Evolutionary conservation across 2,329 filamentous ascomycete genomes (phyloP).

Genomic region (Rhinocladiella mackenziei): DNA sequence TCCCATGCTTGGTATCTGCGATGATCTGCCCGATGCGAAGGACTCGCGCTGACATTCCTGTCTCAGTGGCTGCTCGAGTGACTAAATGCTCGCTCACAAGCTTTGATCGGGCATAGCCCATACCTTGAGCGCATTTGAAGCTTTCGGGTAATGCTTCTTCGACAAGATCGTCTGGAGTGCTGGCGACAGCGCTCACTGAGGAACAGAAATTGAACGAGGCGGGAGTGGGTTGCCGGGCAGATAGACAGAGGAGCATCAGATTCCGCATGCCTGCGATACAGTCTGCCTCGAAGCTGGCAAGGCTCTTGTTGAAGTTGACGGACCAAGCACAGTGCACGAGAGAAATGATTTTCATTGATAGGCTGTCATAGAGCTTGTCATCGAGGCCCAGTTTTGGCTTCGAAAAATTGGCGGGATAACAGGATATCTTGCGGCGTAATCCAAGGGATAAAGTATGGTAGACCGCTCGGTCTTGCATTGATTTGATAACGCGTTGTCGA

Average conservation of each 20-base stretch:
- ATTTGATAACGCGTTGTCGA: constrained; percentile 43
- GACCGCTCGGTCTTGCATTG: constrained; percentile 35
- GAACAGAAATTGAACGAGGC: constrained; percentile 51
- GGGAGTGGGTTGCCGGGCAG: constrained; percentile 31
- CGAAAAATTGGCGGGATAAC: constrained; percentile 48
- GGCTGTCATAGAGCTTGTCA: constrained; percentile 37
- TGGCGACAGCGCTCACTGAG: constrained; percentile 42
- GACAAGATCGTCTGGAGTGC: constrained; percentile 9
- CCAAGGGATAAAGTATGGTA: constrained; percentile 9
- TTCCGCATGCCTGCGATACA: constrained; percentile 18
- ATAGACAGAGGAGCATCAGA: constrained; percentile 38
- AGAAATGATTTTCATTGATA: constrained; percentile 45
- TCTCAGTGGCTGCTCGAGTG: constrained; percentile 23
- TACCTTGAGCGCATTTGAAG: constrained; percentile 21
- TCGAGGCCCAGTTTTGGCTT: constrained; percentile 48
- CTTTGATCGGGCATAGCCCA: constrained; percentile 56
- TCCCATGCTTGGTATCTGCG: constrained; percentile 44
- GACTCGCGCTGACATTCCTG: constrained; percentile 38
- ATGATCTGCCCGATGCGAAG: constrained; percentile 52
- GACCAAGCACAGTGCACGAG: constrained; percentile 63
- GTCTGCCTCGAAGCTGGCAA: constrained; percentile 55
- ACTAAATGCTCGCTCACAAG: constrained; percentile 57
- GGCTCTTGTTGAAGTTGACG: constrained; percentile 59
- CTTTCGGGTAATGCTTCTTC: constrained; percentile 14
- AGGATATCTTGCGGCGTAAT: constrained; percentile 40